Base-by-base conservation (phyloP, 1,284 basidiomycete species). In the Cryptococcus sp. region DNA sequence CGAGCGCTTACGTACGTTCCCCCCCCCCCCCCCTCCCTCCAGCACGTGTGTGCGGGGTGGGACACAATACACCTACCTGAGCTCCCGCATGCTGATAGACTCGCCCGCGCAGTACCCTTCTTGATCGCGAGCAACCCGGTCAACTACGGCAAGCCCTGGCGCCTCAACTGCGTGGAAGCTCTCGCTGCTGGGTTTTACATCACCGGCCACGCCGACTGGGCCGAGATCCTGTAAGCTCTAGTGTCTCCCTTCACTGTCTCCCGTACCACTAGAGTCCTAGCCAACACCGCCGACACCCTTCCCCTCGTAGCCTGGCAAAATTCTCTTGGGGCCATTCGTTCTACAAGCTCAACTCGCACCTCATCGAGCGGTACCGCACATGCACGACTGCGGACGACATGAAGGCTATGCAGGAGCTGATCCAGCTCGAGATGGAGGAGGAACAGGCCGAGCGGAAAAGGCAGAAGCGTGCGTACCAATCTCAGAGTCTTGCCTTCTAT, bases 101-200 rank as follows among this genome's bases (percentile, higher is more conserved):
- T 9, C 28, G 28, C 28, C 28, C 5, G 28, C 33, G 6, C 59
- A 96, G 91, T 97, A 33, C 93, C 93, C 0, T 96, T 94, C 73
- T 83, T 97, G 35, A 78, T 96, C 48, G 93, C 93, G 0, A 88
- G 90, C 0, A 97, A 97, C 72, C 91, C 91, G 0, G 90, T 91
- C 35, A 96, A 97, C 75, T 97, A 96, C 65, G 94, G 94, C 20
- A 92, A 91, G 72, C 93, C 92, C 2, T 91, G 90, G 90, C 80
- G 87, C 42, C 78, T 94, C 46, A 94, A 90, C 70, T 94, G 92
- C 60, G 91, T 90, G 21, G 93, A 96, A 76, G 94, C 94, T 0
- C 82, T 95, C 2, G 92, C 93, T 0, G 93, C 92, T 0, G 87
- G 90, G 0, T 93, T 97, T 67, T 94, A 90, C 72, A 88, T 96